Evolutionary conservation across 352 stramenopile genomes (phyloP), one percentile per base, ranked within the genome.

Genomic region (Phytophthora tubulina): DNA sequence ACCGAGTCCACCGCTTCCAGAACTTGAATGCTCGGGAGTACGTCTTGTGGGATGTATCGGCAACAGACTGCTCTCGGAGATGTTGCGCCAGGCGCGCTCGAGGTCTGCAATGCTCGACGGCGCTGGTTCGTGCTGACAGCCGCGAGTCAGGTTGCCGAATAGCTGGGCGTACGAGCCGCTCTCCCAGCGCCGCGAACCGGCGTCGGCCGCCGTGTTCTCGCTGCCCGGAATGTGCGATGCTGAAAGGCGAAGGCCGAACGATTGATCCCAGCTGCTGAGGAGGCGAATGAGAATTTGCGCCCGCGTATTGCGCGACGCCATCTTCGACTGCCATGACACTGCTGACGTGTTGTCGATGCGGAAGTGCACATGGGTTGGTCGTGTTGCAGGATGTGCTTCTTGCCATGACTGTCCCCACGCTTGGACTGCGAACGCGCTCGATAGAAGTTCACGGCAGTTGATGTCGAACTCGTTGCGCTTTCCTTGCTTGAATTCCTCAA

Each of bases 361-460:
- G 21, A 79, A 70, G 3, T 65, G 66, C 0, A 73, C 46, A 17
- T 79, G 72, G 13, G 59, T 2, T 7, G 35, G 62, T 2, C 4
- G n/a, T 32, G 1, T 2, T 21, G 4, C 4, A 4, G 15, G 33
- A 4, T 39, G 11, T 42, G 10, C 4, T 14, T 17, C 1, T 0
- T 3, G 3, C 44, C 53, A 80, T 0, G 11, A 11, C 0, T 2
- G 1, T 0, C 32, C 50, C 57, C 61, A 71, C 3, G 50, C 11
- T 9, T 68, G 45, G 1, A 65, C 57, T 0, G 59, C 60, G 27
- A 74, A 56, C 0, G 44, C 59, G 3, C 31, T 67, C 0, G 48
- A 49, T 3, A 80, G 39, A 0, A 80, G 45, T 15, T 74, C 63
- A 7, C 68, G 60, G 8, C 62, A 80, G 17, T 74, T 77, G 35